phyloP scores from a whole-genome alignment of 2,329 filamentous ascomycete genomes.

The Tolypocladium nubicola region DNA sequence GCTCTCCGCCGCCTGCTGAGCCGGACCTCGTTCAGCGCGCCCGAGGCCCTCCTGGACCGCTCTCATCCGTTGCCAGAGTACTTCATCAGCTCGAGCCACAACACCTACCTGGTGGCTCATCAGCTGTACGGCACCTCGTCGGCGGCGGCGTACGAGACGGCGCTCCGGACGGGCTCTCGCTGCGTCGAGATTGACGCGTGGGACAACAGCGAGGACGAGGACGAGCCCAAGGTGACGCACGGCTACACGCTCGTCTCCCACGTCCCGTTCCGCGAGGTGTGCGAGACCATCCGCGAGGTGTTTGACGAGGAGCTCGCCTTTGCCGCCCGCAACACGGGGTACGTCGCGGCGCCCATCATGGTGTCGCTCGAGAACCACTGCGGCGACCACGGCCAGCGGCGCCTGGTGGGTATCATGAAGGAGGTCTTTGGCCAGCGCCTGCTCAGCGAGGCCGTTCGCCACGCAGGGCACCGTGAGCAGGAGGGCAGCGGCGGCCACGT shows the following conservation, averaged over 20 bases:
- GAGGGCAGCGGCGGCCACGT: slow-evolving; percentile 41
- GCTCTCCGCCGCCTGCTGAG: slow-evolving; percentile 41
- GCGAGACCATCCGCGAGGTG: slow-evolving; percentile 53
- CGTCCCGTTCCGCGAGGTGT: slow-evolving; percentile 53
- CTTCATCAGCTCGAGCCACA: slow-evolving; percentile 63
- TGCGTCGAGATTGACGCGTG: slow-evolving; percentile 68
- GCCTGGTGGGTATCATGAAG: slow-evolving; percentile 54
- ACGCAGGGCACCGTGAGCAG: slow-evolving; percentile 46
- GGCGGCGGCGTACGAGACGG: slow-evolving; percentile 52
- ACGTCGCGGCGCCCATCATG: slow-evolving; percentile 44
- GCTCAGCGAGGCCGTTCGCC: slow-evolving; percentile 44
- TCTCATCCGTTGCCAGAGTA: slow-evolving; percentile 56
- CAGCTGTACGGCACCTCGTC: slow-evolving; percentile 56
- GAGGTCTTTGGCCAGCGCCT: slow-evolving; percentile 52
- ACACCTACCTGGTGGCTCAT: slow-evolving; percentile 61
- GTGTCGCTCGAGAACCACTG: slow-evolving; percentile 62
- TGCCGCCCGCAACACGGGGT: slow-evolving; percentile 22
- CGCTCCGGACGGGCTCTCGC: slow-evolving; percentile 50
- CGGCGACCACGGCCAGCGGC: slow-evolving; percentile 43
- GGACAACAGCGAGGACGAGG: slow-evolving; percentile 49
- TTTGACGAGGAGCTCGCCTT: slow-evolving; percentile 45
- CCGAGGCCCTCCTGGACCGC: slow-evolving; percentile 41
- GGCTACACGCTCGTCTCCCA: slow-evolving; percentile 59
- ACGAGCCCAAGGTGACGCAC: slow-evolving; percentile 61
- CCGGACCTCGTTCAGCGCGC: slow-evolving; percentile 47